Evolutionary conservation across 495 filamentous ascomycete genomes (phyloP), one percentile per base, ranked within the genome.

Genomic region (Pyrenopolyporus hunteri): DNA sequence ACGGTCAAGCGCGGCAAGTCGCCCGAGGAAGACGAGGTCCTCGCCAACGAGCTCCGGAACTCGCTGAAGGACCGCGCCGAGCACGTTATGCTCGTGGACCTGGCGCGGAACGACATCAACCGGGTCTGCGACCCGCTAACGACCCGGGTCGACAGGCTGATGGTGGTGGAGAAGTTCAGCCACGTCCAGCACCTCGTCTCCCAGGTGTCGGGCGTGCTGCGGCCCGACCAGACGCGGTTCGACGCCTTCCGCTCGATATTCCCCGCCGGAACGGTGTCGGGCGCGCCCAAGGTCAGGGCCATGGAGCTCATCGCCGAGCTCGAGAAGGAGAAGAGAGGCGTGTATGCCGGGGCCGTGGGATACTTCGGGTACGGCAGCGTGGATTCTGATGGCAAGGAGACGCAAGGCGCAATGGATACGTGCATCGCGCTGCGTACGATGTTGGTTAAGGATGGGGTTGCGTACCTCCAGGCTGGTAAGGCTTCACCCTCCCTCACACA

Each of bases 21-120:
- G 8, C 77, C 82, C 0, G 88, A 90, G 68, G 89, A 96, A 56
- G 94, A 98, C 73, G 86, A 87, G 43, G 74, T 70, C 10, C 85
- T 98, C 10, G 92, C 95, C 1, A 78, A 86, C 17, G 87, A 91
- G 70, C 85, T 98, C 39, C 82, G 85, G 25, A 80, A 80, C 53
- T 92, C 88, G 49, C 80, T 96, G 14, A 98, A 98, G 72, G 94
- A 98, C 76, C 85, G 94, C 52, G 94, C 94, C 37, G 94, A 98
- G 75, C 94, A 97, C 76, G 94, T 98, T 67, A 98, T 98, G 94
- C 81, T 98, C 35, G 94, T 98, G n/a, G 94, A 98, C 70, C 80
- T 98, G 14, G 94, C 94, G 4, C 85, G 94, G 44, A 98, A 98
- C 78, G 94, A 98, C 70, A 83, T 98, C 52, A 98, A 97, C 75